These are phyloP conservation scores for Picea glauca DNA, from an alignment of 75 land plant genomes.

Conservation along the genomic window DNA sequence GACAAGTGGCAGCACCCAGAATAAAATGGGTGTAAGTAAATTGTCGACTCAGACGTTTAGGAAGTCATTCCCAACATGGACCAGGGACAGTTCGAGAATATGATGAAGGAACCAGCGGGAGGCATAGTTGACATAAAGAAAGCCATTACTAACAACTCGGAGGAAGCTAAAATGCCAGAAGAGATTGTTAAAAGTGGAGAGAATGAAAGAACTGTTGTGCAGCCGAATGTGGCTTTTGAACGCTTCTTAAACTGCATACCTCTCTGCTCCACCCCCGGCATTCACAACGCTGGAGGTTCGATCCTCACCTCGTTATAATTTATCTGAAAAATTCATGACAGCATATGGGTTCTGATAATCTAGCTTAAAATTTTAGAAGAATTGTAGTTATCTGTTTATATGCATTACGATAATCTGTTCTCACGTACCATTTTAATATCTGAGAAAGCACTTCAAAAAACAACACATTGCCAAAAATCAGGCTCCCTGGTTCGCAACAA, in stretches of 20 bases:
- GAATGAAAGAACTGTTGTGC: neutral
- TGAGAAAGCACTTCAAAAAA: too few species aligned
- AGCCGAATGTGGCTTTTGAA: constrained; percentile 33
- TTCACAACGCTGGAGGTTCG: constrained; percentile 32
- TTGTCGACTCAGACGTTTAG: too few species aligned
- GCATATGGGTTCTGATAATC: neutral
- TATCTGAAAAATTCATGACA: neutral
- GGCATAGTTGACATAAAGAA: neutral
- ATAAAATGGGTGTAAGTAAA: too few species aligned
- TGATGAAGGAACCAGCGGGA: neutral
- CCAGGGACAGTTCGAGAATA: neutral
- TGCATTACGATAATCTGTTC: too few species aligned
- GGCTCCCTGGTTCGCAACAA: neutral
- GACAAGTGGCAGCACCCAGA: too few species aligned
- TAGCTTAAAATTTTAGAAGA: neutral
- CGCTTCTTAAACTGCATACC: constrained; percentile 37
- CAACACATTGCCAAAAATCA: neutral
- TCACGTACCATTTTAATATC: too few species aligned
- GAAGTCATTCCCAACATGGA: neutral
- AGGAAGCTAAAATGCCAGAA: neutral
- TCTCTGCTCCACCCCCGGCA: constrained; percentile 36
- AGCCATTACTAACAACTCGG: neutral
- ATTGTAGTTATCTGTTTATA: too few species aligned
- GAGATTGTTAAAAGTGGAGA: neutral
- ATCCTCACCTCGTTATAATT: neutral